These are phyloP conservation scores for Cladosporium sp. DNA, from an alignment of 2,329 filamentous ascomycete genomes.

Conservation along the genomic window DNA sequence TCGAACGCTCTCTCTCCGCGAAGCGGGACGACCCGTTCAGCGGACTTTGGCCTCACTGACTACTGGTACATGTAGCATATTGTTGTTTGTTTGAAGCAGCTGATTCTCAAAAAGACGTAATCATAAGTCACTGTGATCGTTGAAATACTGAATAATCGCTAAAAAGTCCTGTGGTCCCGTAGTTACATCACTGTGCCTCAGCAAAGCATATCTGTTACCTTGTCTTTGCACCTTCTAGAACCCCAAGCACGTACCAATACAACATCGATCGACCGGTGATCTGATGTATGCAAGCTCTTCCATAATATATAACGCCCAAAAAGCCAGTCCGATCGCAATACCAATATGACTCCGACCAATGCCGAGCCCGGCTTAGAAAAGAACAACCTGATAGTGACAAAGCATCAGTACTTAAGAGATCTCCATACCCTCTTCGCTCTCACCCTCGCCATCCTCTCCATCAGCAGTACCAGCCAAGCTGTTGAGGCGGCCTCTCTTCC, in stretches of 20 bases:
- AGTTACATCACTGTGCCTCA: neutral
- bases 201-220: neutral
- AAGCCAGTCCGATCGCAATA: neutral
- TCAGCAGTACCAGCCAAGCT: constrained; percentile 42
- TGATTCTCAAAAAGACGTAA: too few species aligned
- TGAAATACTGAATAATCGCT: neutral
- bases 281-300: too few species aligned
- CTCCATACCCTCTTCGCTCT: constrained; percentile 31
- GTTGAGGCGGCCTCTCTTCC: constrained; percentile 41
- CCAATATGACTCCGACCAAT: neutral
- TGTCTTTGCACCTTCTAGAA: too few species aligned
- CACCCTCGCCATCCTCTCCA: constrained; percentile 31
- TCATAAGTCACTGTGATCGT: neutral
- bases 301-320: neutral
- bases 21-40: neutral
- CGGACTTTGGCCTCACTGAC: neutral
- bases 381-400: neutral
- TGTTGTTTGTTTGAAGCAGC: too few species aligned
- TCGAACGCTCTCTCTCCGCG: constrained; percentile 6
- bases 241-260: too few species aligned
- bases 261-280: too few species aligned
- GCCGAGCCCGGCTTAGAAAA: neutral
- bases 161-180: neutral
- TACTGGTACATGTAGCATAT: neutral
- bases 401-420: constrained; percentile 15